These are phyloP conservation scores for Volvariella volvacea DNA, from an alignment of 1,284 basidiomycete species.

Conservation along the genomic window DNA sequence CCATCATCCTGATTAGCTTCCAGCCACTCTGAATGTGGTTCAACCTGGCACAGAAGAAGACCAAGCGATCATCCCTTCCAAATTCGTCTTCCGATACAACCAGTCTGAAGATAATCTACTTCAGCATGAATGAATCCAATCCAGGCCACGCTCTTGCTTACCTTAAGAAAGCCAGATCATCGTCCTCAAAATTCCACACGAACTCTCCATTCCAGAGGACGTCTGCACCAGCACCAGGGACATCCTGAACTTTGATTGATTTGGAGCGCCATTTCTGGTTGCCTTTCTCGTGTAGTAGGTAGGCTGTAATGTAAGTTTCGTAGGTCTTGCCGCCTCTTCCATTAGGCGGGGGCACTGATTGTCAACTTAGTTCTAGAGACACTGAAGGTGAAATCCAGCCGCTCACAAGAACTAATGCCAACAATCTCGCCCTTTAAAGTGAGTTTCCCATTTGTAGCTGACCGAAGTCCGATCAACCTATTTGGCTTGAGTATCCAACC, in stretches of 20 bases:
- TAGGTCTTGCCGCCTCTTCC: constrained; percentile 26
- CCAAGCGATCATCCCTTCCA: constrained; percentile 35
- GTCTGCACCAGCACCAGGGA: constrained; percentile 28
- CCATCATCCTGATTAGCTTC: constrained; percentile 45
- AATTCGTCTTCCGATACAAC: constrained; percentile 32
- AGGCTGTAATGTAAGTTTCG: constrained; percentile 31
- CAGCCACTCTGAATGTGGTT: constrained; percentile 38
- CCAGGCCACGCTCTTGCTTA: constrained; percentile 14
- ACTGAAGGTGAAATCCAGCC: neutral
- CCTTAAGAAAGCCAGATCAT: constrained; percentile 47
- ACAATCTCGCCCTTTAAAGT: constrained; percentile 30
- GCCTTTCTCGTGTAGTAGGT: constrained; percentile 31
- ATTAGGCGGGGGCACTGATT: constrained; percentile 31
- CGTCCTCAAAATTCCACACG: constrained; percentile 41
- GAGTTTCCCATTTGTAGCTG: constrained; percentile 13
- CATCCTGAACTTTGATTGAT: constrained; percentile 26
- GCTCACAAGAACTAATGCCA: constrained; percentile 44
- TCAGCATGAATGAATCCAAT: neutral
- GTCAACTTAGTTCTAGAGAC: neutral
- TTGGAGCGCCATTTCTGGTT: constrained; percentile 36
- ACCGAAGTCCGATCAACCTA: constrained; percentile 17
- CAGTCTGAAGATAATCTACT: constrained; percentile 20
- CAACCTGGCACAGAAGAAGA: constrained; percentile 43
- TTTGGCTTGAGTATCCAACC: constrained; percentile 53
- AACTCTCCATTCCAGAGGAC: constrained; percentile 39